Evolutionary conservation across 1,284 basidiomycete genomes (phyloP), one percentile per base, ranked within the genome.

Genomic region (Leccinum griseonigrum): DNA sequence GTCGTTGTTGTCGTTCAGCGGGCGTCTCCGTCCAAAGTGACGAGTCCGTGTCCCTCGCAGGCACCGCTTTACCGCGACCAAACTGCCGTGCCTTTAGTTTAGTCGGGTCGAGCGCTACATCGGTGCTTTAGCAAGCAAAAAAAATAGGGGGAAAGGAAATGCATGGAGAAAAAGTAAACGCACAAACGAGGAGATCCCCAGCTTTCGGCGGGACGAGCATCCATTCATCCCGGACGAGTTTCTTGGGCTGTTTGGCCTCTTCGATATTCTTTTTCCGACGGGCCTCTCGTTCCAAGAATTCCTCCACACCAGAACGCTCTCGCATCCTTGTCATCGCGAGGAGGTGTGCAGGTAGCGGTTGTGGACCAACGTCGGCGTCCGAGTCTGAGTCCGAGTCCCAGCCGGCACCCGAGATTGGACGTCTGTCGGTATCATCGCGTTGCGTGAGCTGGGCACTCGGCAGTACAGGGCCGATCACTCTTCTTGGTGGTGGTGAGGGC

Each of bases 21-120:
- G 95, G 95, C 0, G 95, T 97, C 79, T 97, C 95, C 0, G 95
- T 97, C 95, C 95, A 97, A 2, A 95, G 80, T 1, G 87, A 87
- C 60, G 76, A 83, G 61, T 88, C 86, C 0, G 76, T 67, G 14
- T 76, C 75, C 64, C 73, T 73, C 1, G 80, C 69, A 1, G 83
- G 76, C 1, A 80, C 81, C 9, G 80, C 81, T 9, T 83, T 80
- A 0, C 83, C 82, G 53, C 85, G 84, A n/a, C 90, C 87, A 74
- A 94, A 94, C 71, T 91, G 87, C 26, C 91, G 85, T 4, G 85
- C 77, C 74, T 89, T 89, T 16, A 88, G 72, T 67, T 87, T 88
- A 2, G 88, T 85, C 1, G 91, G 88, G 71, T 93, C 91, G 54
- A 91, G 82, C 14, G 79, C 83, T 85, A 67, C 36, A 22, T 22